Evolutionary conservation across 257 asterid species (phyloP).

Genomic region (Scutellaria minor): DNA sequence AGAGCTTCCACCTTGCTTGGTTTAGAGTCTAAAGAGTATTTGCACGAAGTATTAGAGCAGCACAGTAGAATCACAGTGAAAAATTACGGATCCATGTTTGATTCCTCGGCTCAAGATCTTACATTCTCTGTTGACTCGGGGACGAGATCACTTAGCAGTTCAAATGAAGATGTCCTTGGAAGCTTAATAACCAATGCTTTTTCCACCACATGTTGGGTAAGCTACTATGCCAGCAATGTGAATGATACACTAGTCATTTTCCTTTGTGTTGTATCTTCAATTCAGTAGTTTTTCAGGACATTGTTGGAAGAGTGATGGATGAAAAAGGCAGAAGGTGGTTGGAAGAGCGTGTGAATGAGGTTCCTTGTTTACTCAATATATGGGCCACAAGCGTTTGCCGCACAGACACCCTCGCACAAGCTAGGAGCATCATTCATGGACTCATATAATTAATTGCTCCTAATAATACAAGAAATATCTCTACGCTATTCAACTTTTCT

Average conservation of each 20-base stretch:
- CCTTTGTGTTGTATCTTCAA: neutral
- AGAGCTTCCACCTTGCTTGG: conserved; percentile 69
- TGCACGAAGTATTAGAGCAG: conserved; percentile 49
- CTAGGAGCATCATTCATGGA: conserved; percentile 49
- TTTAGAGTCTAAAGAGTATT: conserved; percentile 41
- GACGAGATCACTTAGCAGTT: conserved; percentile 40
- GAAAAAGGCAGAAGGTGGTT: conserved; percentile 35
- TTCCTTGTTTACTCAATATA: conserved; percentile 61
- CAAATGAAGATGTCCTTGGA: conserved; percentile 52
- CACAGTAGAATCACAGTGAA: conserved; percentile 58
- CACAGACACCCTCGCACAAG: conserved; percentile 59
- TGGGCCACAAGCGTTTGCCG: conserved; percentile 56
- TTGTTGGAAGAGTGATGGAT: conserved; percentile 63
- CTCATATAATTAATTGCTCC: conserved; percentile 37
- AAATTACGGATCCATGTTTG: conserved; percentile 57
- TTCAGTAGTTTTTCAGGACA: conserved; percentile 43
- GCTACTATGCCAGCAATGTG: conserved; percentile 20
- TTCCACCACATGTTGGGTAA: conserved; percentile 58
- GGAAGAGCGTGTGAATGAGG: conserved; percentile 45
- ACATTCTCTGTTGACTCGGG: conserved; percentile 46
- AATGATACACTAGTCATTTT: neutral
- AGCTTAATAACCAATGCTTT: conserved; percentile 52
- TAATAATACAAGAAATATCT: neutral
- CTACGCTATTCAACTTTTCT: too few relatives aligned
- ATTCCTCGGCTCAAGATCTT: conserved; percentile 59